phyloP scores from a whole-genome alignment of 768 basidiomycete genomes.

The Phylloporus sp. region DNA sequence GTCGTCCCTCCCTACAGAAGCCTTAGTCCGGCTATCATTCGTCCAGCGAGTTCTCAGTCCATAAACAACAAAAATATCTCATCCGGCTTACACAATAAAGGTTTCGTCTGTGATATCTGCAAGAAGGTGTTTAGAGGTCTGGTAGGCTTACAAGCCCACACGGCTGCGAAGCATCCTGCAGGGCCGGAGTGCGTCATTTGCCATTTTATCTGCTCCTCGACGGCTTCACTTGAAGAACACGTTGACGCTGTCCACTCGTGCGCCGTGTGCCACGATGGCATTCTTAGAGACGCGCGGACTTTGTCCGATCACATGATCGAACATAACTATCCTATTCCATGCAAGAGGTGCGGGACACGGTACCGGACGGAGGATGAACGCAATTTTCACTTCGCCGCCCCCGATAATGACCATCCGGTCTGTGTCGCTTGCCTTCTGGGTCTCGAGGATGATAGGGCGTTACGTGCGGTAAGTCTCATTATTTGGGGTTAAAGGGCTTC shows the following conservation, averaged over 20 bases:
- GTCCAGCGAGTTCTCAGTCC: slow-evolving; percentile 19
- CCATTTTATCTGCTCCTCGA: slow-evolving; percentile 19
- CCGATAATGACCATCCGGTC: slow-evolving; percentile 35
- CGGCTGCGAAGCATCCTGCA: slow-evolving; percentile 20
- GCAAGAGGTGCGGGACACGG: slow-evolving; percentile 30
- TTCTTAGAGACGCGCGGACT: slow-evolving; percentile 24
- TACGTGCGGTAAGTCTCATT: slow-evolving; percentile 25
- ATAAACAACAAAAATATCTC: slow-evolving; percentile 3
- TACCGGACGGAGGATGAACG: slow-evolving; percentile 36
- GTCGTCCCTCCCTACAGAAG: slow-evolving; percentile 7
- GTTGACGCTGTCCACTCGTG: slow-evolving; percentile 27
- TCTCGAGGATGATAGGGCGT: slow-evolving; percentile 33
- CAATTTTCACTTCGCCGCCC: slow-evolving; percentile 35
- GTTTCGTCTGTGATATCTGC: slow-evolving; percentile 19
- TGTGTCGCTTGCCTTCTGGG: slow-evolving; percentile 33
- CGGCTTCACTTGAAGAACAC: slow-evolving; percentile 23
- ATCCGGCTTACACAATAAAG: slow-evolving; percentile 5
- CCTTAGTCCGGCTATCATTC: slow-evolving; percentile 12
- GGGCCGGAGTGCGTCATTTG: slow-evolving; percentile 25
- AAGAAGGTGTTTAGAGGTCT: slow-evolving; percentile 18
- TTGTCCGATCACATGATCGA: slow-evolving; percentile 28
- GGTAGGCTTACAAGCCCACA: slow-evolving; percentile 24
- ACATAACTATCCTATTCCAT: slow-evolving; percentile 25
- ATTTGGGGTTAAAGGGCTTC: slow-evolving; percentile 4
- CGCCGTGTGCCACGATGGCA: slow-evolving; percentile 26